Evolutionary conservation across 2,329 filamentous ascomycete species (phyloP).

Genomic region (Penicillium capsulatum): DNA sequence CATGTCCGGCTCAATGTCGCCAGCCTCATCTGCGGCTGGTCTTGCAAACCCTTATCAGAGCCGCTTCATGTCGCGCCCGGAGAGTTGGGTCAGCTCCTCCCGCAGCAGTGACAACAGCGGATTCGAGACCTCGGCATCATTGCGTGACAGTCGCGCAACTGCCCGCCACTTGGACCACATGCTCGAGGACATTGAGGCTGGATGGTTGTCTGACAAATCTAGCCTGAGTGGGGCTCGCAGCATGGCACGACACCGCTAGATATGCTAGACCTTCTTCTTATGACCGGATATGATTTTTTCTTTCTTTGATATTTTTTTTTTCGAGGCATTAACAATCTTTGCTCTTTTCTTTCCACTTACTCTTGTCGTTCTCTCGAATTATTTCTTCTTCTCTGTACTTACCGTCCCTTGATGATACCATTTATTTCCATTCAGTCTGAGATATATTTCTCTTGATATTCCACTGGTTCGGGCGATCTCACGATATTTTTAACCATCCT

Average conservation of each 20-base stretch:
- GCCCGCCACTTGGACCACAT: slow-evolving; percentile 31
- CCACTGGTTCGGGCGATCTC: too few relatives aligned
- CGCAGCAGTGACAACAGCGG: slow-evolving; percentile 27
- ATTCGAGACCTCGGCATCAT: slow-evolving; percentile 20
- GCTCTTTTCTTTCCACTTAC: slow-evolving; percentile 1
- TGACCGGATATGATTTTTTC: slow-evolving; percentile 5
- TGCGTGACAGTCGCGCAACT: slow-evolving; percentile 20
- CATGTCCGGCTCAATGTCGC: slow-evolving; percentile 23
- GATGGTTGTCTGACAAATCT: slow-evolving; percentile 30
- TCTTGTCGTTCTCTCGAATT: not conserved
- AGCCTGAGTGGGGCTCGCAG: slow-evolving; percentile 11
- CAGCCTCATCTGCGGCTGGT: slow-evolving; percentile 17
- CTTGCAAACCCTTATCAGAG: slow-evolving; percentile 16
- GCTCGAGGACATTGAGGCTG: slow-evolving; percentile 32
- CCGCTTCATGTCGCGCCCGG: slow-evolving; percentile 18
- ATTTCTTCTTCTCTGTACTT: not conserved
- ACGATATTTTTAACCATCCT: too few relatives aligned
- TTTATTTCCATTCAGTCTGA: slow-evolving; percentile 10
- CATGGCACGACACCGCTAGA: slow-evolving; percentile 10
- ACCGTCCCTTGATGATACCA: slow-evolving; percentile 19
- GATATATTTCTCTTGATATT: too few relatives aligned
- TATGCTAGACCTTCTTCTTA: slow-evolving; percentile 1
- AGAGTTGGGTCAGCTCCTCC: slow-evolving; percentile 31
- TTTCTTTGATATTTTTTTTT: too few relatives aligned
- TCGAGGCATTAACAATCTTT: slow-evolving; percentile 1